Base-by-base conservation (phyloP, 805 yeast genomes). In the Lipomyces oligophaga region DNA sequence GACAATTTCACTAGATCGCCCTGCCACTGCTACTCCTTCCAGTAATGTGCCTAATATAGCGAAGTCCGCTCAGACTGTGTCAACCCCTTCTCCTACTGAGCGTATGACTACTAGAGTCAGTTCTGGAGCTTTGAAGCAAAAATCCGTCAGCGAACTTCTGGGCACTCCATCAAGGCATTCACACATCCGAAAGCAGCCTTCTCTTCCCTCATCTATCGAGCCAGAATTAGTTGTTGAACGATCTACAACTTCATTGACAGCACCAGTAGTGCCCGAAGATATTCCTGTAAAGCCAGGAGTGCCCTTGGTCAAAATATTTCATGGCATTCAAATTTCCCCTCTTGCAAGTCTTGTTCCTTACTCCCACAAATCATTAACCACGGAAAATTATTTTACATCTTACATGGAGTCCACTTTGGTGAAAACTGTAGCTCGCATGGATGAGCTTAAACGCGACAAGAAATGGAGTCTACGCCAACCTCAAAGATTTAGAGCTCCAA, bases 391-490 rank as follows among this genome's bases (percentile, higher is more conserved):
- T 66, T 95, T 87, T 60, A 77, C 83, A 58, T 85, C 95, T 0
- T 69, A 89, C 27, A 76, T 86, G 11, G 98, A 93, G 62, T 96
- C 96, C 3, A 84, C 89, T 62, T 80, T 90, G 2, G 85, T 95
- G 0, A 96, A 88, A 8, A 79, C 87, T 16, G 84, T 87, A 58
- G 83, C 94, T 1, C 47, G 97, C 51, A 89, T 93, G 38, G 97
- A 90, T 61, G 97, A 90, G 63, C 72, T 93, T 53, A 86, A 87
- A 63, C 72, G 95, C 38, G 82, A 83, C 47, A 84, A 85, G 1
- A 80, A 85, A 58, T 93, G 98, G 97, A 82, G 95, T 19, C 69
- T 93, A 43, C 74, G 95, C 43, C 98, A 93, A 63, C 95, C 95
- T 0, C 71, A 75, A 42, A 74, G 77, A 53, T 82, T 74, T 59